Evolutionary conservation across 768 basidiomycete species (phyloP).

Genomic region (Lentinula boryana): DNA sequence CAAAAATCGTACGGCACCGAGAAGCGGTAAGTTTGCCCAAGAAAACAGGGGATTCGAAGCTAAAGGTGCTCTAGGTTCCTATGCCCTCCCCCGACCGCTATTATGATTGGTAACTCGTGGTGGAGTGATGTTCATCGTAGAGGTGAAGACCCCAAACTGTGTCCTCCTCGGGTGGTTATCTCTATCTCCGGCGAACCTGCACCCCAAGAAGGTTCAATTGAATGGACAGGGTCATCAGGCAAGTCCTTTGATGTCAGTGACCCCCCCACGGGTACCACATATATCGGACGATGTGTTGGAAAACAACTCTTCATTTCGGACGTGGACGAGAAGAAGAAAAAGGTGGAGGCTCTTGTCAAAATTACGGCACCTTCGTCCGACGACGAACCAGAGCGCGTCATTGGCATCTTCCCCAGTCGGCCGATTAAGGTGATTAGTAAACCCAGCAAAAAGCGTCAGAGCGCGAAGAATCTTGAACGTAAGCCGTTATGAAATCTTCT

Average conservation of each 20-base stretch:
- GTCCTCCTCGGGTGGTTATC: constrained; percentile 78
- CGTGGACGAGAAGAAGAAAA: constrained; percentile 92
- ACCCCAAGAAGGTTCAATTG: constrained; percentile 78
- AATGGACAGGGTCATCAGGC: constrained; percentile 84
- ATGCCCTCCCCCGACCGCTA: constrained; percentile 89
- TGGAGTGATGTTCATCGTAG: constrained; percentile 79
- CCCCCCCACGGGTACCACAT: constrained; percentile 77
- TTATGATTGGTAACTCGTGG: constrained; percentile 93
- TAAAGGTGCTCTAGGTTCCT: constrained; percentile 52
- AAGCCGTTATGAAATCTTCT: constrained; percentile 28
- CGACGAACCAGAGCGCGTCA: constrained; percentile 74
- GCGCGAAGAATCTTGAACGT: constrained; percentile 90
- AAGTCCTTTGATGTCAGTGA: constrained; percentile 79
- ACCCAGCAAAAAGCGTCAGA: constrained; percentile 94
- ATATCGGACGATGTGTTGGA: constrained; percentile 89
- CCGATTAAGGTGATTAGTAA: constrained; percentile 99
- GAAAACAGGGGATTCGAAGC: background rate
- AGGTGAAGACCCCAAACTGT: constrained; percentile 68
- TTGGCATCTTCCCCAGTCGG: constrained; percentile 86
- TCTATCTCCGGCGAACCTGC: constrained; percentile 89
- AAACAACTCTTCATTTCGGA: constrained; percentile 95
- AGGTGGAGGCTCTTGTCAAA: constrained; percentile 89
- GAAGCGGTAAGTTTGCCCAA: constrained; percentile 56
- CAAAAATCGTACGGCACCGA: constrained; percentile 98
- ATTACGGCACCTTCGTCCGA: constrained; percentile 77